Conservation (phyloP, 2,329 filamentous ascomycete genomes). For the Talaromyces sp. region DNA sequence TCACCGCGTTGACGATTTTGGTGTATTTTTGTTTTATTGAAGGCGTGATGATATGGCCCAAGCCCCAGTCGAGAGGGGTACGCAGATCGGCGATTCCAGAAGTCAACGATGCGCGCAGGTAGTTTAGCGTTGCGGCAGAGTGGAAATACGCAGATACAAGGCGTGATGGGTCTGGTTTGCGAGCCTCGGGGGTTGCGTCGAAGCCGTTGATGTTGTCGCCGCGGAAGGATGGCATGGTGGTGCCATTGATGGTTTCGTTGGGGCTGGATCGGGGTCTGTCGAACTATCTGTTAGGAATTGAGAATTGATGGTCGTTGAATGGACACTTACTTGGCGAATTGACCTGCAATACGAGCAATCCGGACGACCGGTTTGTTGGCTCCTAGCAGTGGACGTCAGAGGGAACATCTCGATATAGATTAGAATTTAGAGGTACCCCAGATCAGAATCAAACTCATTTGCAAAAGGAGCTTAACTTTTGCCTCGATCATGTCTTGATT, state of each 20-base stretch:
- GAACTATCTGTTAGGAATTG: conserved; percentile 1
- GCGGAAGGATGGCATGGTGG: conserved; percentile 81
- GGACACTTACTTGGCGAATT: conserved; percentile 72
- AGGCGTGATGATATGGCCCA: conserved; percentile 85
- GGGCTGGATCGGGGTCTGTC: conserved; percentile 72
- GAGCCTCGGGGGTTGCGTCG: conserved; percentile 58
- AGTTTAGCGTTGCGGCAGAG: conserved; percentile 91
- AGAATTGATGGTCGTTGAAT: neutral
- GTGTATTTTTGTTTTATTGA: conserved; percentile 82
- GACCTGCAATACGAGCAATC: conserved; percentile 92
- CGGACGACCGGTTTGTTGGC: conserved; percentile 77
- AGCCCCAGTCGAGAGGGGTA: conserved; percentile 87
- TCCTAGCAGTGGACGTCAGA: conserved; percentile 23
- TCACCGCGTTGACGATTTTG: conserved; percentile 77
- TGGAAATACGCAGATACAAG: conserved; percentile 93
- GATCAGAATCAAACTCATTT: conserved; percentile 95
- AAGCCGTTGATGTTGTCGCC: conserved; percentile 96
- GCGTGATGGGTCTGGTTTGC: conserved; percentile 75
- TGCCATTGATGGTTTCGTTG: conserved; percentile 74
- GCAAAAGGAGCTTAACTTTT: conserved; percentile 92
- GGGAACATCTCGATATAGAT: conserved; percentile 31
- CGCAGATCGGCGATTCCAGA: conserved; percentile 92
- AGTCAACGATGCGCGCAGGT: conserved; percentile 74
- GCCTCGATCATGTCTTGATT: conserved; percentile 82
- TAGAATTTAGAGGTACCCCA: conserved; percentile 53